These are phyloP conservation scores for Chenopodium album DNA, from an alignment of 148 eudicot species.

Conservation along the genomic window DNA sequence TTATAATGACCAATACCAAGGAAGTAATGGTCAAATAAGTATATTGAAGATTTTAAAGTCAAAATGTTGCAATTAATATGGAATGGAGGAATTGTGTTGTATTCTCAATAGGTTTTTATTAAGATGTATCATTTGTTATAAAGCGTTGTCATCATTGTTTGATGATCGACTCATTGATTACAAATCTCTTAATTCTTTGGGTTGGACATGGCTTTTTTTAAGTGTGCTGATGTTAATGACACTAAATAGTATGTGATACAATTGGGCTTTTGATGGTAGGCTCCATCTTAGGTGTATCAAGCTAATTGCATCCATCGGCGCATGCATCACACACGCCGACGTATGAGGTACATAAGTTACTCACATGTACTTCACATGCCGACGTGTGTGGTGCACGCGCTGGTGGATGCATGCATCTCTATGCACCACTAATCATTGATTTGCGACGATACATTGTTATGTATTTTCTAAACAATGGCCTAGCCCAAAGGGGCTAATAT, in stretches of 20 bases:
- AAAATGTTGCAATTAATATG: too few relatives aligned
- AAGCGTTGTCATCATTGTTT: background rate
- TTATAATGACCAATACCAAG: too few relatives aligned
- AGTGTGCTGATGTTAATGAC: background rate
- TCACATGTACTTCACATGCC: background rate
- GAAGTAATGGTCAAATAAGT: too few relatives aligned
- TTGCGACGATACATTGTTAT: too few relatives aligned
- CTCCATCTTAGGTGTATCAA: background rate
- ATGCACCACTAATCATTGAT: background rate
- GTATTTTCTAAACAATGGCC: background rate
- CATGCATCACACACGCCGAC: background rate
- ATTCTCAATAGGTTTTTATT: too few relatives aligned
- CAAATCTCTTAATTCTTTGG: too few relatives aligned
- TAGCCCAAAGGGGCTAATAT: background rate
- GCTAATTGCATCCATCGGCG: background rate
- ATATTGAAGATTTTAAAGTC: too few relatives aligned
- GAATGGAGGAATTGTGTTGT: background rate
- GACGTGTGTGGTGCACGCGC: background rate
- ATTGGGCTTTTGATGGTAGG: background rate
- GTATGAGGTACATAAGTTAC: background rate
- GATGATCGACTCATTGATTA: background rate
- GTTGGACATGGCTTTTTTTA: too few relatives aligned
- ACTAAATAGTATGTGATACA: too few relatives aligned
- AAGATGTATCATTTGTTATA: background rate
- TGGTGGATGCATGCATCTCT: background rate